These are phyloP conservation scores for Globisporangium recalcitrans DNA, from an alignment of 352 stramenopile species.

Conservation along the genomic window DNA sequence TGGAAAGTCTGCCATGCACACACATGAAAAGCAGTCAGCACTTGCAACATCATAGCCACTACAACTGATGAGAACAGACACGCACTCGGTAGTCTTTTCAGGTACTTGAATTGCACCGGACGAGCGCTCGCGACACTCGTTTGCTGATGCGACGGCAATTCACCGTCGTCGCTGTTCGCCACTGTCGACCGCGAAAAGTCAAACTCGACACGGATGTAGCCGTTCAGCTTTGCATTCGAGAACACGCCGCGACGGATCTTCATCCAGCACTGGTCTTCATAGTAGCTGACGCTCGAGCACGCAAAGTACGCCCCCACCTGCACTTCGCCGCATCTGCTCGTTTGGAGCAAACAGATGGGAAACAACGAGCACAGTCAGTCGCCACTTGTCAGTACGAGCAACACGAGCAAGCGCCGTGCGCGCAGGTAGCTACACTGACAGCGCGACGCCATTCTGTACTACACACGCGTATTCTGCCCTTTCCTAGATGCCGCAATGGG, in stretches of 20 bases:
- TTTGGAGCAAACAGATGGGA: too few relatives aligned
- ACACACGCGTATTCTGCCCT: not conserved
- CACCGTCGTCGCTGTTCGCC: slow-evolving; percentile 17
- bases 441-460: not conserved
- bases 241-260: slow-evolving; percentile 75
- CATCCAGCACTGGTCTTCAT: slow-evolving; percentile 64
- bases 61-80: not conserved
- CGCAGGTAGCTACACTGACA: not conserved
- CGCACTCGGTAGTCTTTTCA: slow-evolving; percentile 53
- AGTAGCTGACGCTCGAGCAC: slow-evolving; percentile 44
- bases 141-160: slow-evolving; percentile 29
- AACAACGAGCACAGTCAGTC: too few relatives aligned
- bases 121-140: slow-evolving; percentile 16
- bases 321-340: slow-evolving; percentile 44
- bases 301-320: slow-evolving; percentile 63
- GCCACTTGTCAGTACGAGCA: not conserved
- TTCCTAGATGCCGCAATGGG: not conserved
- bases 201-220: slow-evolving; percentile 64
- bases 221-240: slow-evolving; percentile 62
- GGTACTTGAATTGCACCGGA: slow-evolving; percentile 39
- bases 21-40: not conserved
- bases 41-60: not conserved
- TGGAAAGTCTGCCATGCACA: slow-evolving; percentile 41
- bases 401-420: not conserved
- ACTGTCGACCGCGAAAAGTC: slow-evolving; percentile 21